Percentiles rank a stretch among this genome's conserved stretches.
These are phyloP conservation scores for Tilletia setariae DNA, from an alignment of 1,284 basidiomycete genomes.

Conservation along the genomic window DNA sequence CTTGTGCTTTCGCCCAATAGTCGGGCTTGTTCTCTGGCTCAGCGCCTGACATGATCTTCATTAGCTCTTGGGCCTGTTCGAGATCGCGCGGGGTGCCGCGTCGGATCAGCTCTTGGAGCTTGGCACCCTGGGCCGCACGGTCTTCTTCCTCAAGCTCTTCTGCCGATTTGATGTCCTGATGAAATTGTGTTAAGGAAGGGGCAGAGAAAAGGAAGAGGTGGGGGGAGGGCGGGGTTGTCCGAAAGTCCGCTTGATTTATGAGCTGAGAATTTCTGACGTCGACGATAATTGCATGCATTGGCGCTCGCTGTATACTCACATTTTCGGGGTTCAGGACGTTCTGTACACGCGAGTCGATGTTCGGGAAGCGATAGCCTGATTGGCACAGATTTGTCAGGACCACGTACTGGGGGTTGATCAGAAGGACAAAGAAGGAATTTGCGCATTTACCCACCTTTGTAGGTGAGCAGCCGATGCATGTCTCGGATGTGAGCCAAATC, in stretches of 20 bases:
- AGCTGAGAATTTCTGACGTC: too few species aligned
- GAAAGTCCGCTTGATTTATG: too few species aligned
- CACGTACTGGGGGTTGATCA: too few species aligned
- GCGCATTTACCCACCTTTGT: conserved; percentile 83
- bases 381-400: too few species aligned
- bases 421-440: too few species aligned
- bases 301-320: conserved; percentile 18
- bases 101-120: conserved; percentile 95
- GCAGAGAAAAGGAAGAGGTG: too few species aligned
- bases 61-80: conserved; percentile 91
- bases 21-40: conserved; percentile 91
- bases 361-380: conserved; percentile 49
- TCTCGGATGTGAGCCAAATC: conserved; percentile 95
- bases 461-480: conserved; percentile 90
- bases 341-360: conserved; percentile 43
- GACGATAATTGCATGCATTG: too few species aligned
- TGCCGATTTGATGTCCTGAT: conserved; percentile 81
- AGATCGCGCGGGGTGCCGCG: conserved; percentile 92
- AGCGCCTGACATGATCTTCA: conserved; percentile 92
- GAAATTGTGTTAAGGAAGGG: neutral
- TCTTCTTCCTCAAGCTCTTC: conserved; percentile 96
- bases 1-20: conserved; percentile 81
- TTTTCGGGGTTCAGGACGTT: conserved; percentile 46
- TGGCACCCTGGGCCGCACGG: conserved; percentile 87
- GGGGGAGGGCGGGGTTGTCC: too few species aligned